Evolutionary conservation across 2,329 filamentous ascomycete species (phyloP).

Genomic region (Trematosphaeria pertusa): DNA sequence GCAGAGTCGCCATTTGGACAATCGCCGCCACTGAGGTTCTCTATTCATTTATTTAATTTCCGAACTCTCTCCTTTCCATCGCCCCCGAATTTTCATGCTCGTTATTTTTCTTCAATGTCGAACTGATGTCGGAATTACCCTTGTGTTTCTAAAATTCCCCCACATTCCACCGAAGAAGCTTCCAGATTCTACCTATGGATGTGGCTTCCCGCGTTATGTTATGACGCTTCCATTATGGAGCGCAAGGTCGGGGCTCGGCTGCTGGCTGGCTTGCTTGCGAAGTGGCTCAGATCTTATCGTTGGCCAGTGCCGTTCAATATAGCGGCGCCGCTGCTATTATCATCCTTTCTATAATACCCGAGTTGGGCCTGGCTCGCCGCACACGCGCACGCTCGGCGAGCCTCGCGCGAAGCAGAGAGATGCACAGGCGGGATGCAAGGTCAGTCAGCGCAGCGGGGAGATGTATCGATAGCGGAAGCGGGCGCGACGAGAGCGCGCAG

Average conservation of each 20-base stretch:
- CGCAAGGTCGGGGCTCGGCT: no score
- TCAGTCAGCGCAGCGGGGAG: no score
- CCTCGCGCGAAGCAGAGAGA: no score
- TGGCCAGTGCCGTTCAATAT: slow-evolving; percentile 21
- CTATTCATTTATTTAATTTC: slow-evolving; percentile 1
- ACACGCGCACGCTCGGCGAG: slow-evolving; percentile 12
- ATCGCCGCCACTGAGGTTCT: background rate
- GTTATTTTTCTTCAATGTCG: no score
- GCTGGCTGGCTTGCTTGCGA: no score
- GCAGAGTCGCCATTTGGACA: background rate
- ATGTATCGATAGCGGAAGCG: background rate
- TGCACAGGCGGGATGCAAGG: no score
- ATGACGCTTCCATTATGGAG: slow-evolving; percentile 9
- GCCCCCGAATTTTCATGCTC: background rate
- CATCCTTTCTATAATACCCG: slow-evolving; percentile 35
- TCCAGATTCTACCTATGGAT: slow-evolving; percentile 10
- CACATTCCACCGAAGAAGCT: no score
- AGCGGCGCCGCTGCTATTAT: slow-evolving; percentile 10
- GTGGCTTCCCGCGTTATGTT: slow-evolving; percentile 18
- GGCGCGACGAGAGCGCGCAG: background rate
- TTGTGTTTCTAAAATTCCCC: slow-evolving; percentile 3
- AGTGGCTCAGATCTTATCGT: slow-evolving; percentile 21
- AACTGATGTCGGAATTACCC: slow-evolving; percentile 12
- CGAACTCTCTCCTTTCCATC: background rate
- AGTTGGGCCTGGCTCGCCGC: slow-evolving; percentile 26